Conservation (phyloP, 805 yeast species). For the Blastobotrys americana region DNA sequence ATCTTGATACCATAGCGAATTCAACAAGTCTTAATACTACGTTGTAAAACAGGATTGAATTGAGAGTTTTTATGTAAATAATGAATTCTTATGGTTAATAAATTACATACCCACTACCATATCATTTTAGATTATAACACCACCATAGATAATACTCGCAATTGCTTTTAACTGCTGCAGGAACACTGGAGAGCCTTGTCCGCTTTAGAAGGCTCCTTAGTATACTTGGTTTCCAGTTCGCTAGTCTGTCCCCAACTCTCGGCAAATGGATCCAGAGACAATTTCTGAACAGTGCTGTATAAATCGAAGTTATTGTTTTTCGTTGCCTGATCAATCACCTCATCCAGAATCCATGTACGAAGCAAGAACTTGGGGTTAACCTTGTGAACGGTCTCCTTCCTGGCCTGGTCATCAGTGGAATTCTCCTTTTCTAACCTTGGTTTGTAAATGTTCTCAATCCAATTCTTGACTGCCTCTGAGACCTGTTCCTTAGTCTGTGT, state of each 20-base stretch:
- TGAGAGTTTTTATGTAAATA: too few species aligned
- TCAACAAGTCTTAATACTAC: too few species aligned
- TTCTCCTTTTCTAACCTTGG: constrained; percentile 37
- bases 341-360: constrained; percentile 78
- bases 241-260: constrained; percentile 59
- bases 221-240: constrained; percentile 47
- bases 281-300: constrained; percentile 54
- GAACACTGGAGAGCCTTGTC: constrained; percentile 66
- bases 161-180: constrained; percentile 38
- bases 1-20: too few species aligned
- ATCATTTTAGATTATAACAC: too few species aligned
- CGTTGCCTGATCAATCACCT: constrained; percentile 58
- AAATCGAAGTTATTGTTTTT: constrained; percentile 43
- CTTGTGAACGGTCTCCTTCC: constrained; percentile 37
- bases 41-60: too few species aligned
- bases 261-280: constrained; percentile 74
- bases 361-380: constrained; percentile 78
- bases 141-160: too few species aligned
- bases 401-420: constrained; percentile 32
- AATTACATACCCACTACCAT: too few species aligned
- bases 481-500: constrained; percentile 29
- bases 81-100: too few species aligned
- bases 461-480: constrained; percentile 40
- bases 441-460: constrained; percentile 45
- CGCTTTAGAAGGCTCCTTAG: constrained; percentile 43